Percentiles rank a stretch among this genome's conserved stretches.
These are phyloP conservation scores for Cutaneotrichosporon sp. DNA, from an alignment of 1,284 basidiomycete genomes.

Conservation along the genomic window DNA sequence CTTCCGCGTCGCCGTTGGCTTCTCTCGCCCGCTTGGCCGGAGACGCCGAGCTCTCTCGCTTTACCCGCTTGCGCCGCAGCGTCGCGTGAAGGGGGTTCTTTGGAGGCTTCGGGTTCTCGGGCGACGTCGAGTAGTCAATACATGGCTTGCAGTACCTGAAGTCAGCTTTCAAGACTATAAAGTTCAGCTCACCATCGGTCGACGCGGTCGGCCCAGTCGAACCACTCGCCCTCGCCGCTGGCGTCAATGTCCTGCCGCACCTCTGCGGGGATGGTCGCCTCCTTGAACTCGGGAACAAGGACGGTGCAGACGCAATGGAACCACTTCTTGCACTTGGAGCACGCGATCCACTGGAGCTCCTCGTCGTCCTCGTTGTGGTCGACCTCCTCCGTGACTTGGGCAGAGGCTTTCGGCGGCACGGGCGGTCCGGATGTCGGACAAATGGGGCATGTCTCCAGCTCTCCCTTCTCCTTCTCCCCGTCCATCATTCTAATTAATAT, in stretches of 20 bases:
- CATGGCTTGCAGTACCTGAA: conserved; percentile 36
- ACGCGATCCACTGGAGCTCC: conserved; percentile 44
- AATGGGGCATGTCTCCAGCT: conserved; percentile 24
- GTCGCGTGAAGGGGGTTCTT: conserved; percentile 30
- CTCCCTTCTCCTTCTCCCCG: conserved; percentile 4
- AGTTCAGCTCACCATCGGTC: conserved; percentile 35
- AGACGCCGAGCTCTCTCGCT: neutral
- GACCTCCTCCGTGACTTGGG: neutral
- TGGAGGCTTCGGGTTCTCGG: conserved; percentile 29
- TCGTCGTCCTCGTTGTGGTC: conserved; percentile 8
- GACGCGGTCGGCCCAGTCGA: conserved; percentile 39
- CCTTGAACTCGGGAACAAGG: conserved; percentile 9
- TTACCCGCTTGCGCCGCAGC: conserved; percentile 17
- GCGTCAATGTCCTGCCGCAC: conserved; percentile 24
- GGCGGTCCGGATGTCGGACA: conserved; percentile 22
- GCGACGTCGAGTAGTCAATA: conserved; percentile 22
- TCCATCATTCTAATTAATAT: neutral
- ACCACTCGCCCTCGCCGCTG: conserved; percentile 26
- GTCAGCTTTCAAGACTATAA: neutral
- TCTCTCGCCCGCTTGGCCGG: conserved; percentile 2
- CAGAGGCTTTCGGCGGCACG: neutral
- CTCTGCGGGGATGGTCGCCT: conserved; percentile 25
- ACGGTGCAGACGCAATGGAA: conserved; percentile 42
- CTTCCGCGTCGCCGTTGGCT: conserved; percentile 2
- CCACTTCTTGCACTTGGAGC: conserved; percentile 42